phyloP scores from a whole-genome alignment of 441 rosid species.

The Populus hybrid region DNA sequence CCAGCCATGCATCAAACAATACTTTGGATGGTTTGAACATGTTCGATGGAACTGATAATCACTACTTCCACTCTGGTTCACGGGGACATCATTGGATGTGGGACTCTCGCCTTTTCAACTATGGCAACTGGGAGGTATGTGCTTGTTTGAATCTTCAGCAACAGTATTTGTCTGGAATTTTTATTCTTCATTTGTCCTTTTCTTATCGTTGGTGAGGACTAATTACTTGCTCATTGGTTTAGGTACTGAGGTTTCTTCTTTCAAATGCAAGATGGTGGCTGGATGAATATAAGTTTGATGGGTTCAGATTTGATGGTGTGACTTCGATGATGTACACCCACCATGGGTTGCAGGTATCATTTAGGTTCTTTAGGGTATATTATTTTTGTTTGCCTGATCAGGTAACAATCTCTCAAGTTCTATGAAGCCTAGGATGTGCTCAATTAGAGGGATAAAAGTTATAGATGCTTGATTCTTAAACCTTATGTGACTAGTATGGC shows the following conservation, averaged over 20 bases:
- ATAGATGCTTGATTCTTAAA: neutral
- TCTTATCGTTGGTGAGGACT: conserved; percentile 12
- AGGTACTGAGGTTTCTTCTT: conserved; percentile 89
- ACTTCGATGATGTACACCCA: conserved; percentile 99
- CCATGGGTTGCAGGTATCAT: conserved; percentile 81
- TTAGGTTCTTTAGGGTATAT: conserved; percentile 6
- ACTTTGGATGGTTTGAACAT: conserved; percentile 91
- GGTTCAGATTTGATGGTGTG: conserved; percentile 99
- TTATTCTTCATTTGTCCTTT: neutral
- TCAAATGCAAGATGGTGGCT: conserved; percentile 99
- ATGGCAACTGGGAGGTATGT: conserved; percentile 97
- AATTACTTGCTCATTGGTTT: conserved; percentile 22
- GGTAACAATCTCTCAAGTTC: neutral
- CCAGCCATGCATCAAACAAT: conserved; percentile 92
- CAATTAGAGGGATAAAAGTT: neutral
- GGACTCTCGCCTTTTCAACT: conserved; percentile 99
- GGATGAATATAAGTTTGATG: conserved; percentile 94
- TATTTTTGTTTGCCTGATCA: neutral
- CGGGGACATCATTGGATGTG: conserved; percentile 97
- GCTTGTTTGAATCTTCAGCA: conserved; percentile 11
- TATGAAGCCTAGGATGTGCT: neutral
- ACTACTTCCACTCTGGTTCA: conserved; percentile 88
- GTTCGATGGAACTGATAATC: conserved; percentile 97
- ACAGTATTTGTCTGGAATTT: neutral
- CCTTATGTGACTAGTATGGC: neutral